Base-by-base conservation (phyloP, 2,329 filamentous ascomycete genomes). In the Aotearoamyces nothofagi region DNA sequence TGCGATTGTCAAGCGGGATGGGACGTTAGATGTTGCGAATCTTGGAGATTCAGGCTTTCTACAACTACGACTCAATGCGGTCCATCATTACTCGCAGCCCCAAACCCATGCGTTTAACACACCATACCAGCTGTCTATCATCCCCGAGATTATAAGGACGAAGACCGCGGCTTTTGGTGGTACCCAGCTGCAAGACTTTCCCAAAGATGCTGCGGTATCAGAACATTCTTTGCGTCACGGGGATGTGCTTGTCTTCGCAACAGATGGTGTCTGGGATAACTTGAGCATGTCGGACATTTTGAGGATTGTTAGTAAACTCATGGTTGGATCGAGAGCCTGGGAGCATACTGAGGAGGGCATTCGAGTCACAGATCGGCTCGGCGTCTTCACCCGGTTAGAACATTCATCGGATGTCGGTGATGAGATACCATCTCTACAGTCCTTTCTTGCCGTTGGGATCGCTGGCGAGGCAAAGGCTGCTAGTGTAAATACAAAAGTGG, bases 91-190 rank as follows among this genome's bases (percentile, higher is more conserved):
- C 47, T 92, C 84, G 2, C 69, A 75, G 26, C 78, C 83, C 14
- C 90, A 98, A 54, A 94, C 84, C 1, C 90, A 98, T 52, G 84
- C 78, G 24, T 98, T 98, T 66, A 98, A 98, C 54, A 96, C 90
- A 0, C 90, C 90, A 0, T 98, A 81, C 49, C 90, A 98, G 53
- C 68, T 98, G 22, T 87, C 83, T 30, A 74, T 93, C 30, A 76
- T 94, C 5, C 87, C 90, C 1, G 69, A 78, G 3, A 71, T 69
- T 42, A 76, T 93, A 55, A 67, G 83, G 32, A 69, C 73, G 13
- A 80, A 90, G 44, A 78, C 84, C 43, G 71, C 75, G 9, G 70
- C 82, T 15, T 96, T 93, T 51, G 87, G 87, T 12, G 82, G 82
- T 24, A 63, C 69, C 2, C 79, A 79, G 37, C 68, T 93, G 15